These are phyloP conservation scores for Microsporum canis DNA, from an alignment of 2,329 filamentous ascomycete species.

Conservation along the genomic window DNA sequence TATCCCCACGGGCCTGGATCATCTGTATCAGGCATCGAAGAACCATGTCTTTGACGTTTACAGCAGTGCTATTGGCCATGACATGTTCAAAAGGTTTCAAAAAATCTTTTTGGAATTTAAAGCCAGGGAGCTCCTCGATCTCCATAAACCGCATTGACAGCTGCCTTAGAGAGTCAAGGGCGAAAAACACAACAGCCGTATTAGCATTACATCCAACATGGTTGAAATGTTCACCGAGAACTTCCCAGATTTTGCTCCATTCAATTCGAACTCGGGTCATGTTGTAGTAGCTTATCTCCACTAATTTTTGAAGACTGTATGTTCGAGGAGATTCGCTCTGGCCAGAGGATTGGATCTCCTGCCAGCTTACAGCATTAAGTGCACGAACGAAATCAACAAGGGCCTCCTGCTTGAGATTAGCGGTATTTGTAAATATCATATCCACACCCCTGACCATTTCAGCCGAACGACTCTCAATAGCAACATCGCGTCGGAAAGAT, in stretches of 20 bases:
- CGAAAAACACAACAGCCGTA: constrained; percentile 94
- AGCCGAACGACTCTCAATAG: constrained; percentile 80
- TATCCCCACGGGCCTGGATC: constrained; percentile 93
- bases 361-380: constrained; percentile 93
- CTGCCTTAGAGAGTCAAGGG: constrained; percentile 86
- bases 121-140: constrained; percentile 91
- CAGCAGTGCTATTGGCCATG: constrained; percentile 80
- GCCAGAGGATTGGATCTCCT: constrained; percentile 94
- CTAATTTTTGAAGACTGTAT: constrained; percentile 94
- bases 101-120: constrained; percentile 99
- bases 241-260: constrained; percentile 95
- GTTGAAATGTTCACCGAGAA: constrained; percentile 97
- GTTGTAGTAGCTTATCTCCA: constrained; percentile 99
- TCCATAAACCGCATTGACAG: constrained; percentile 99
- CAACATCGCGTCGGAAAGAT: constrained; percentile 65
- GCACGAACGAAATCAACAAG: constrained; percentile 93
- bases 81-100: constrained; percentile 97
- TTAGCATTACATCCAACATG: constrained; percentile 94
- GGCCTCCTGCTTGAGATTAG: constrained; percentile 80
- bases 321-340: constrained; percentile 91
- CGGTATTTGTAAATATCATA: constrained; percentile 92
- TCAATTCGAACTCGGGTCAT: constrained; percentile 98
- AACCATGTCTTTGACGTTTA: constrained; percentile 95
- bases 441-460: constrained; percentile 90
- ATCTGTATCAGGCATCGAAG: constrained; percentile 94